phyloP scores from a whole-genome alignment of 1,284 basidiomycete species.

The Puccinia horiana region DNA sequence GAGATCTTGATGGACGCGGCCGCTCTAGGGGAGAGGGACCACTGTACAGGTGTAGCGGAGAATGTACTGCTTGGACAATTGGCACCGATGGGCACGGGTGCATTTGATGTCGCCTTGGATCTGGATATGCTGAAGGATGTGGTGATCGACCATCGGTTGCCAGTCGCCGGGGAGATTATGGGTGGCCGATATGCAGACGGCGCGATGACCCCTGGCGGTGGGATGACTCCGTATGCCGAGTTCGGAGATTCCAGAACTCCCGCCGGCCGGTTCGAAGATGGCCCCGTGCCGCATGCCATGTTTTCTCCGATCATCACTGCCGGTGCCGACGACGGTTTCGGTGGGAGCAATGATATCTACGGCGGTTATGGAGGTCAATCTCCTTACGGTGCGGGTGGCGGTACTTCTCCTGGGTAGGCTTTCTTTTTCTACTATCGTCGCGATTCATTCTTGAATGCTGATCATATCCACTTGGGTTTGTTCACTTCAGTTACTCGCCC shows the following conservation, averaged over 20 bases:
- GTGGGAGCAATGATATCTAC: constrained; percentile 66
- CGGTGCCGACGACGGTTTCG: constrained; percentile 75
- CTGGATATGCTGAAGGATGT: constrained; percentile 99
- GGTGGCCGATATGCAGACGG: constrained; percentile 74
- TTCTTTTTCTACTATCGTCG: constrained; percentile 68
- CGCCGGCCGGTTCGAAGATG: constrained; percentile 45
- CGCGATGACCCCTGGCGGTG: constrained; percentile 80
- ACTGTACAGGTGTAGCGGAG: constrained; percentile 96
- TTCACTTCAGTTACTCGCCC: constrained; percentile 56
- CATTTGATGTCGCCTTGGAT: constrained; percentile 93
- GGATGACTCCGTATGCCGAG: constrained; percentile 83
- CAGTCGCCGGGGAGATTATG: constrained; percentile 64
- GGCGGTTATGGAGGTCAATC: constrained; percentile 54
- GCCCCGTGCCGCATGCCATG: constrained; percentile 63
- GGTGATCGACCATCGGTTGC: constrained; percentile 91
- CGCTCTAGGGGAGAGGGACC: constrained; percentile 94
- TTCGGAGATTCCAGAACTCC: constrained; percentile 55
- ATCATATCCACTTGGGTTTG: constrained; percentile 51
- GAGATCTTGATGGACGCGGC: constrained; percentile 99
- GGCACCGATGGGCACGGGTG: constrained; percentile 94
- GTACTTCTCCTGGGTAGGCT: constrained; percentile 69
- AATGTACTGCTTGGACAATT: constrained; percentile 98
- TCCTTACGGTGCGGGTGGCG: constrained; percentile 59
- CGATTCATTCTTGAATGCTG: constrained; percentile 22
- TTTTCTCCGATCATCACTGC: constrained; percentile 93